Percentiles rank a stretch among this genome's conserved stretches.
Conservation (phyloP, 176 grass and related monocot species). For the Themeda triandra region DNA sequence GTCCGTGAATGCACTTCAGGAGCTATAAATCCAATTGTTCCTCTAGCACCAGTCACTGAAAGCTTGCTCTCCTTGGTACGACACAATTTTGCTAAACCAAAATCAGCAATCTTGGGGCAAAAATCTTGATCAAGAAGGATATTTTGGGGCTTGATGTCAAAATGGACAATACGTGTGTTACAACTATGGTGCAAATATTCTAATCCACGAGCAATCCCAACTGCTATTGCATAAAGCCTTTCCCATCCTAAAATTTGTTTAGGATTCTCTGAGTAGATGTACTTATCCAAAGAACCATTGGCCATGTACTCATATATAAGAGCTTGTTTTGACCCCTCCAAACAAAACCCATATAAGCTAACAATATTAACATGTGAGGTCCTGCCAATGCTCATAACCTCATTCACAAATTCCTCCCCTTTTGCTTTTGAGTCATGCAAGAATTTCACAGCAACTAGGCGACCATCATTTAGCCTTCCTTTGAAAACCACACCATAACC, state of each 20-base stretch:
- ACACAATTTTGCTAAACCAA: slow-evolving; percentile 57
- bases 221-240: slow-evolving; percentile 43
- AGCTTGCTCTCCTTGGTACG: slow-evolving; percentile 35
- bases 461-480: slow-evolving; percentile 35
- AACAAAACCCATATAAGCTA: slow-evolving; percentile 46
- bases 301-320: slow-evolving; percentile 59
- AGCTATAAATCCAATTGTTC: slow-evolving; percentile 69
- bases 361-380: slow-evolving; percentile 69
- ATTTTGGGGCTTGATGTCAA: slow-evolving; percentile 66
- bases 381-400: slow-evolving; percentile 58
- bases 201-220: slow-evolving; percentile 47
- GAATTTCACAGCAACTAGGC: slow-evolving; percentile 56
- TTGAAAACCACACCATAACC: slow-evolving; percentile 61
- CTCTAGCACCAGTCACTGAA: slow-evolving; percentile 51
- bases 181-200: slow-evolving; percentile 53
- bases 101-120: slow-evolving; percentile 64
- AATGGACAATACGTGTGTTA: slow-evolving; percentile 57
- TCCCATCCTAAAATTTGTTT: slow-evolving; percentile 54
- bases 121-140: slow-evolving; percentile 58
- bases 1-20: slow-evolving; percentile 43
- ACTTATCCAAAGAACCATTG: slow-evolving; percentile 58
- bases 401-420: slow-evolving; percentile 57
- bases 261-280: slow-evolving; percentile 50
- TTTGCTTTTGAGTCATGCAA: slow-evolving; percentile 39
- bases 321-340: slow-evolving; percentile 44